These are phyloP conservation scores for Phytophthora pluvialis DNA, from an alignment of 352 stramenopile species.

Conservation along the genomic window DNA sequence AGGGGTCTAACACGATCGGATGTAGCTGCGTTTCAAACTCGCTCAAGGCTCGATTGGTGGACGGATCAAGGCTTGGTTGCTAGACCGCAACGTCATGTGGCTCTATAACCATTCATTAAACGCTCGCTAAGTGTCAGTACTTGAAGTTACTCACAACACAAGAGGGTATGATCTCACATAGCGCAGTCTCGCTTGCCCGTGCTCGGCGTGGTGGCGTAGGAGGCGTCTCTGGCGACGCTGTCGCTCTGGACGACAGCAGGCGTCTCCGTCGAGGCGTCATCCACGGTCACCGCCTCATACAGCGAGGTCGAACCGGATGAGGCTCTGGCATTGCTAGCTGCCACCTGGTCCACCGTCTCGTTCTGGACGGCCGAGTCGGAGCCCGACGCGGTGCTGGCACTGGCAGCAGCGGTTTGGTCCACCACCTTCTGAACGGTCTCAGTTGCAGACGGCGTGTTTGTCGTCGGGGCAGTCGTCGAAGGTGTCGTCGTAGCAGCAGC, in stretches of 20 bases:
- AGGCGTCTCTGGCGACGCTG: slow-evolving; percentile 16
- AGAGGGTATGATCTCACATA: slow-evolving; percentile 11
- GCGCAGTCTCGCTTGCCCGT: slow-evolving; percentile 20
- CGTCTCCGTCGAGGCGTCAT: not conserved
- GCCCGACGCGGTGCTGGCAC: slow-evolving; percentile 2
- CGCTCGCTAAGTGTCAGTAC: slow-evolving; percentile 20
- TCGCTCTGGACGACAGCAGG: slow-evolving; percentile 9
- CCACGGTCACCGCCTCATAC: slow-evolving; percentile 13
- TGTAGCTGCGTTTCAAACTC: not conserved
- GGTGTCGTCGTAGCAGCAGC: slow-evolving; percentile 8
- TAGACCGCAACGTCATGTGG: not conserved
- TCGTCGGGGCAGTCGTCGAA: slow-evolving; percentile 1
- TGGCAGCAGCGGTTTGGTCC: slow-evolving; percentile 6
- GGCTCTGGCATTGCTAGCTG: slow-evolving; percentile 4
- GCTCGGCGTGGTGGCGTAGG: slow-evolving; percentile 12
- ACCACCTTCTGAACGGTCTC: not conserved
- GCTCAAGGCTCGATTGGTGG: not conserved
- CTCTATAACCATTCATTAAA: slow-evolving; percentile 20
- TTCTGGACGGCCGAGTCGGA: slow-evolving; percentile 18
- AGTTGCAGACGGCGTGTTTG: slow-evolving; percentile 22
- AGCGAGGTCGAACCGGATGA: slow-evolving; percentile 10
- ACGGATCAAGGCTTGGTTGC: not conserved
- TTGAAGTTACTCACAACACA: slow-evolving; percentile 22
- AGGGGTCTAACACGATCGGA: too few relatives aligned
- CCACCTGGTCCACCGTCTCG: slow-evolving; percentile 10